phyloP scores from a whole-genome alignment of 768 basidiomycete species.

The Leucocoprinus birnbaumii region DNA sequence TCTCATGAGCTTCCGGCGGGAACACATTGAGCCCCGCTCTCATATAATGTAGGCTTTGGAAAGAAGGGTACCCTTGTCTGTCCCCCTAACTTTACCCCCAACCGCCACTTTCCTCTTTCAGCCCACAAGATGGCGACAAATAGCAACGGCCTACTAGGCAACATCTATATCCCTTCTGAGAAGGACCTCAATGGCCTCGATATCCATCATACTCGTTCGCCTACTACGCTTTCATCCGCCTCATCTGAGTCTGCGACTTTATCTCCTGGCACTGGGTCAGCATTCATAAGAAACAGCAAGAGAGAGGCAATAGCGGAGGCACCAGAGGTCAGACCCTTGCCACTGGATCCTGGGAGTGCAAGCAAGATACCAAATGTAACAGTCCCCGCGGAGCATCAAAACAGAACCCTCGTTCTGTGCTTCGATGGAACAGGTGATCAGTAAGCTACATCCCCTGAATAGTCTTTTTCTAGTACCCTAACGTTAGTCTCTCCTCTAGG shows the following conservation, averaged over 20 bases:
- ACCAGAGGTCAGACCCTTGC: background rate
- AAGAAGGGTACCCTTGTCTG: too few relatives aligned
- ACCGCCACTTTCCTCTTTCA: too few relatives aligned
- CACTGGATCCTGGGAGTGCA: background rate
- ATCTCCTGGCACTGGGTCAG: background rate
- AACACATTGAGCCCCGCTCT: too few relatives aligned
- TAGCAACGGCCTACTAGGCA: background rate
- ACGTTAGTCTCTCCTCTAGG: conserved; percentile 1
- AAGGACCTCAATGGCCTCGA: background rate
- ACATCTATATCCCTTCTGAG: background rate
- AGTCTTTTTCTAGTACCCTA: background rate
- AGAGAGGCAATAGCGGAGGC: background rate
- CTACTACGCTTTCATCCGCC: background rate
- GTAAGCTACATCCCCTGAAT: conserved; percentile 19
- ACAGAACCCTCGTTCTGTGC: conserved; percentile 48
- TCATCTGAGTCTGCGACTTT: background rate
- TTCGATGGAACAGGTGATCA: conserved; percentile 56
- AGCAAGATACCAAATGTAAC: background rate
- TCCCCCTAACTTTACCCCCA: too few relatives aligned
- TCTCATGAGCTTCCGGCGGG: too few relatives aligned
- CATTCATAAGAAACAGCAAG: background rate
- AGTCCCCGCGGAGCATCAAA: conserved; percentile 15
- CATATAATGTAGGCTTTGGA: too few relatives aligned
- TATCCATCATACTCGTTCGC: background rate
- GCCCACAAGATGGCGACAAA: background rate